A percentile compares a stretch with the other conserved stretches of the same genome.
phyloP scores from a whole-genome alignment of 164 flowering plant species.

The Chimonanthus salicifolius region DNA sequence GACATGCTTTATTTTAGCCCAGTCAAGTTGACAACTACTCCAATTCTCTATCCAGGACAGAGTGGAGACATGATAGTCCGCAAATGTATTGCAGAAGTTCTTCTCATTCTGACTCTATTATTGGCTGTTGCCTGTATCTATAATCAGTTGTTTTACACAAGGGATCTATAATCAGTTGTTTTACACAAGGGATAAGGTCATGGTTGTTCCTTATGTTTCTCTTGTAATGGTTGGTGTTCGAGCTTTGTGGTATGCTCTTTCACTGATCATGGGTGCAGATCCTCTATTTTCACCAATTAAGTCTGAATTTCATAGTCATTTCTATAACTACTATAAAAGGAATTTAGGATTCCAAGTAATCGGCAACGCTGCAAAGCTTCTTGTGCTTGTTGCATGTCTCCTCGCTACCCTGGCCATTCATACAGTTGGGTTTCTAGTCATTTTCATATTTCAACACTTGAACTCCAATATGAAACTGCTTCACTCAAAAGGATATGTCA shows the following conservation, averaged over 20 bases:
- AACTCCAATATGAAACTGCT: constrained; percentile 30
- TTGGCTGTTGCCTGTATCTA: constrained; percentile 52
- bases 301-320: constrained; percentile 34
- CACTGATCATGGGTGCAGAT: constrained; percentile 71
- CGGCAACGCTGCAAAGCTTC: constrained; percentile 61
- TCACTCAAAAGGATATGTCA: constrained; percentile 20
- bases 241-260: constrained; percentile 74
- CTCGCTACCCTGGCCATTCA: constrained; percentile 45
- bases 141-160: no score
- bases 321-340: constrained; percentile 37
- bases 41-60: constrained; percentile 64
- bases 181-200: constrained; percentile 36
- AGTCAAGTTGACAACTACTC: constrained; percentile 51
- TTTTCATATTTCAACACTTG: constrained; percentile 41
- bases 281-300: constrained; percentile 42
- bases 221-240: constrained; percentile 83
- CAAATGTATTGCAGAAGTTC: constrained; percentile 63
- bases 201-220: constrained; percentile 55
- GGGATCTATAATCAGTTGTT: no score
- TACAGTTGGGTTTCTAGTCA: constrained; percentile 43
- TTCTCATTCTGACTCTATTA: constrained; percentile 64
- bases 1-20: constrained; percentile 61
- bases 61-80: constrained; percentile 69
- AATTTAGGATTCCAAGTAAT: constrained; percentile 45
- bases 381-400: constrained; percentile 53